Base-by-base conservation (phyloP, 2,329 filamentous ascomycete genomes). In the Ceratocystis lukuohia region DNA sequence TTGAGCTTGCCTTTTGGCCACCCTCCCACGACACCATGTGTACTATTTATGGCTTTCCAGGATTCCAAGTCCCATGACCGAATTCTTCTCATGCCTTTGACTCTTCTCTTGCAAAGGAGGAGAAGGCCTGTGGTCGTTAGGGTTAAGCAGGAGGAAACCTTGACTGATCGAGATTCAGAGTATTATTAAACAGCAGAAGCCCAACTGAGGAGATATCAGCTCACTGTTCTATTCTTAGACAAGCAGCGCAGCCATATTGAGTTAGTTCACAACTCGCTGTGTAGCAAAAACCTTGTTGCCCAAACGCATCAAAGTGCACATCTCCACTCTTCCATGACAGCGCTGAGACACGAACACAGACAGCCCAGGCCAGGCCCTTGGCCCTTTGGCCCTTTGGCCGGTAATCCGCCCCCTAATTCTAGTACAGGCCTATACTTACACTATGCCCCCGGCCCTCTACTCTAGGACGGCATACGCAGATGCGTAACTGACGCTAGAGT, bases 401-500 rank as follows among this genome's bases (percentile, higher is more conserved):
- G 37, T 12, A 41, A 12, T 15, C 37, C 37, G 22, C 3, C 10
- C 22, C 37, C 22, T 10, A 28, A 53, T 25, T 28, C 48, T 25
- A 25, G 15, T 2, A 25, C 22, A 53, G 48, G 25, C 25, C 48
- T 20, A 12, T 28, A 28, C 25, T 53, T 25, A 25, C 20, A 53
- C 10, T 8, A 25, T 53, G 48, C 10, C 22, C 25, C 50, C 7
- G 22, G 12, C 8, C 28, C 22, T 56, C 25, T 37, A 64, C 8
- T 61, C 56, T 12, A 67, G 20, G 41, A 64, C 22, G 7, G 92
- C 91, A 79, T 94, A 96, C 2, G 91, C 94, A 74, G 92, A 93
- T 2, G 89, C 91, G 75, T 99, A 99, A 76, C 92, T 96, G 64
- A 99, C 94, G 71, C 92, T 96, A 70, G 86, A 94, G 69, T 96